Evolutionary conservation across 805 yeast species (phyloP).

Genomic region (Metschnikowia hibisci): DNA sequence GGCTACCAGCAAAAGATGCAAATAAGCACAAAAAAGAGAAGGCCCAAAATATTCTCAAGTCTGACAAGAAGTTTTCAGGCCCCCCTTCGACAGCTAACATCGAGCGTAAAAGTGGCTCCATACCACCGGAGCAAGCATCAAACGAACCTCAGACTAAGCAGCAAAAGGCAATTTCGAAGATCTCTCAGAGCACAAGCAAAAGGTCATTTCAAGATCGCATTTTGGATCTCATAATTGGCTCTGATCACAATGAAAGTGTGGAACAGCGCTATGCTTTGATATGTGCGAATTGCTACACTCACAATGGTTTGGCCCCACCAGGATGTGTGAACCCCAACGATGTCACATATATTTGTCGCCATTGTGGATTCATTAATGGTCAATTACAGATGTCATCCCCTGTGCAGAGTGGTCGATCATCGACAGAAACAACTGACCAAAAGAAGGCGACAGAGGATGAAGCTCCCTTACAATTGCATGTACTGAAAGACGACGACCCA

Average conservation of each 20-base stretch:
- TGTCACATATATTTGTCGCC: conserved; percentile 61
- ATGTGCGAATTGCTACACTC: conserved; percentile 60
- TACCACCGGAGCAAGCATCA: background rate
- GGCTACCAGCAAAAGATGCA: background rate
- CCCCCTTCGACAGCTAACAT: background rate
- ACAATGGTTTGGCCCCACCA: conserved; percentile 82
- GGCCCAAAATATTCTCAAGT: background rate
- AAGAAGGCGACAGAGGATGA: background rate
- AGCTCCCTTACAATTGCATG: background rate
- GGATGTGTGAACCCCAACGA: conserved; percentile 46
- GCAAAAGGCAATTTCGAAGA: background rate
- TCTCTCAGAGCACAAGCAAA: conserved; percentile 7
- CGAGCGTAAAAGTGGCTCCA: background rate
- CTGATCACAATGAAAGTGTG: conserved; percentile 63
- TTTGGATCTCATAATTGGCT: conserved; percentile 37
- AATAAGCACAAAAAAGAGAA: background rate
- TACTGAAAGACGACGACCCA: background rate
- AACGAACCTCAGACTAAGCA: background rate
- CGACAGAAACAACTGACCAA: background rate
- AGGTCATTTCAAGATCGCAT: conserved; percentile 34
- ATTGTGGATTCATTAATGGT: conserved; percentile 50
- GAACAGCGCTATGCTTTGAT: conserved; percentile 67
- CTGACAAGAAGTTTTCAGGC: background rate
- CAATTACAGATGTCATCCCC: conserved; percentile 5
- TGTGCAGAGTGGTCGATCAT: background rate